These are phyloP conservation scores for Entonaema liquescens DNA, from an alignment of 495 filamentous ascomycete species.

Conservation along the genomic window DNA sequence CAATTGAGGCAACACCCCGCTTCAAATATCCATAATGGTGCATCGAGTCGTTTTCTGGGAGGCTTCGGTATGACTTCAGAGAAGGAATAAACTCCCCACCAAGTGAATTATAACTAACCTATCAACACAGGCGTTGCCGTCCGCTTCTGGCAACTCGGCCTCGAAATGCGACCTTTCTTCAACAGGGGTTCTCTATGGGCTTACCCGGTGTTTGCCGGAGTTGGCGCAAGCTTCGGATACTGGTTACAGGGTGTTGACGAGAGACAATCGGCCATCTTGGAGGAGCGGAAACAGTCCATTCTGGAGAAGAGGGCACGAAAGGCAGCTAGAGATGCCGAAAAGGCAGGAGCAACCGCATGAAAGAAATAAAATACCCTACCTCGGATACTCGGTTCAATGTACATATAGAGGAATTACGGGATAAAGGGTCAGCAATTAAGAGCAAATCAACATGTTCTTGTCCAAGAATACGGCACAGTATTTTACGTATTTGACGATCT, in stretches of 20 bases:
- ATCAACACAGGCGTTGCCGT: slow-evolving; percentile 76
- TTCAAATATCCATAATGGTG: slow-evolving; percentile 56
- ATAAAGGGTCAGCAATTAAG: slow-evolving; percentile 13
- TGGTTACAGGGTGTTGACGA: slow-evolving; percentile 89
- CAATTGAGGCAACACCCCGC: slow-evolving; percentile 20
- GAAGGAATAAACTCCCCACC: slow-evolving; percentile 26
- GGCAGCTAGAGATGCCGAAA: slow-evolving; percentile 65
- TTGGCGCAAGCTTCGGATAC: slow-evolving; percentile 93
- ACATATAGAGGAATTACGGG: slow-evolving; percentile 30
- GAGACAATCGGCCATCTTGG: slow-evolving; percentile 76
- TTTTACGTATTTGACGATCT: slow-evolving; percentile 12
- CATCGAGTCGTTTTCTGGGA: slow-evolving; percentile 91
- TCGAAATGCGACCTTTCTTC: slow-evolving; percentile 97
- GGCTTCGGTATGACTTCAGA: slow-evolving; percentile 80
- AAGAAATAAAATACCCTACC: neutral
- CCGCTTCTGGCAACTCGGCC: slow-evolving; percentile 94
- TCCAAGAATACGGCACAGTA: neutral
- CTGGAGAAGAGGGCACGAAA: slow-evolving; percentile 88
- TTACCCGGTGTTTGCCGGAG: slow-evolving; percentile 87
- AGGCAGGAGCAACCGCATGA: slow-evolving; percentile 44
- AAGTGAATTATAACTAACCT: slow-evolving; percentile 22
- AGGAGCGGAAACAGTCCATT: slow-evolving; percentile 76
- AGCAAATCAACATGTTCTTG: slow-evolving; percentile 19
- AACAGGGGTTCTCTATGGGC: slow-evolving; percentile 78
- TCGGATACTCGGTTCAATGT: slow-evolving; percentile 27